Base-by-base conservation (phyloP, 2,329 filamentous ascomycete species). In the Colletotrichum destructivum region DNA sequence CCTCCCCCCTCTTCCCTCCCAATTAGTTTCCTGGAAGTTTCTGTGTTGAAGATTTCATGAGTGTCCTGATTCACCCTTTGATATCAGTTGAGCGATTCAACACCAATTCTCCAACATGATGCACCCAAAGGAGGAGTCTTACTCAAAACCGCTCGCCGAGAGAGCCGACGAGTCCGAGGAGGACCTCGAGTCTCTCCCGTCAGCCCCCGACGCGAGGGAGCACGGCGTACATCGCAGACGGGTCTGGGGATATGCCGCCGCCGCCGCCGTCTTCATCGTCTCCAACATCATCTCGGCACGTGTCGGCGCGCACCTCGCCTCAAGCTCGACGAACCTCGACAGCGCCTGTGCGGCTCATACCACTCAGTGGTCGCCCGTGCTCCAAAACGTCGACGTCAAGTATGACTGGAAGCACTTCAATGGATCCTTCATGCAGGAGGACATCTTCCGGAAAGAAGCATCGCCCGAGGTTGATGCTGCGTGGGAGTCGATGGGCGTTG, bases 401-500 rank as follows among this genome's bases (percentile, higher is more conserved):
- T 83, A 84, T 64, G 35, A 67, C 2, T 60, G 69, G 16, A 77
- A 83, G 62, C 74, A 74, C 2, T 91, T 90, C 78, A 89, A 91
- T 72, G 89, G 89, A 0, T 86, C 86, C 0, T 88, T 91, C 23
- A 75, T 90, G 66, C 80, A 88, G 0, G 85, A 89, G 74, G 87
- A 86, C 35, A 78, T 87, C 18, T 91, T 87, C 75, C 85, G 89
- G 2, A 81, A 84, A 69, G 77, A 82, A 15, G 86, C 83, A 1
- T 82, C 85, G 0, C 84, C 86, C 0, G 86, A 88, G 62, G 88
- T 90, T 0, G 89, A 91, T 71, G 83, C 82, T 4, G 89, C 88
- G 0, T 91, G 89, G 89, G 83, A 80, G 16, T 79, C 76, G 9
- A 71, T 82, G 0, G 81, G 80, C 0, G 76, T 82, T 5, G 83